phyloP scores from a whole-genome alignment of 2,329 filamentous ascomycete species.

The Fusarium papillatum region DNA sequence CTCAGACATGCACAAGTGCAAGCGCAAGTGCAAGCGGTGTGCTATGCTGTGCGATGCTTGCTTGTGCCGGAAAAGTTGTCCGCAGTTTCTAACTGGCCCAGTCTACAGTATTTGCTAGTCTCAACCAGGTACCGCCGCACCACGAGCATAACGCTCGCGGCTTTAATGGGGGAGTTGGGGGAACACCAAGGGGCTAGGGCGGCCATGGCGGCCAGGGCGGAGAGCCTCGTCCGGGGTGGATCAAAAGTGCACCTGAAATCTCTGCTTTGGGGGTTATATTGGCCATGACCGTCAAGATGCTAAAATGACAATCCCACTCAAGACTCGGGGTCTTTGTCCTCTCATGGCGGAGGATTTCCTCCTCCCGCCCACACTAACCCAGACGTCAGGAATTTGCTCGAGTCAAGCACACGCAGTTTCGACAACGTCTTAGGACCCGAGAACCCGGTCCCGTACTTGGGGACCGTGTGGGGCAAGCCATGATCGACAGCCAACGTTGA shows the following conservation, averaged over 20 bases:
- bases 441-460: conserved; percentile 19
- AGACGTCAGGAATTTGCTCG: background rate
- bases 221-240: conserved; percentile 39
- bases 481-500: conserved; percentile 16
- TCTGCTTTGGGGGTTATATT: background rate
- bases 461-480: conserved; percentile 17
- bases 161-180: background rate
- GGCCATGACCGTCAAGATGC: conserved; percentile 1
- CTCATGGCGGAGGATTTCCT: conserved; percentile 40
- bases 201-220: conserved; percentile 29
- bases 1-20: background rate
- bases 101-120: background rate
- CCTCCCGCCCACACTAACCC: conserved; percentile 13
- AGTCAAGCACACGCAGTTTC: background rate
- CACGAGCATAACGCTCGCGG: background rate
- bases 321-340: background rate
- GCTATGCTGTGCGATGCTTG: conserved; percentile 1
- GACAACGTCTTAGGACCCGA: conserved; percentile 6
- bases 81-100: conserved; percentile 4
- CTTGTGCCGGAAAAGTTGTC: background rate
- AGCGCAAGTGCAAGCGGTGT: conserved; percentile 34
- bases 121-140: background rate
- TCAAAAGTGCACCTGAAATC: background rate
- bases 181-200: background rate
- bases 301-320: conserved; percentile 10